Evolutionary conservation across 805 yeast genomes (phyloP).

Genomic region (Hanseniaspora lachancei): DNA sequence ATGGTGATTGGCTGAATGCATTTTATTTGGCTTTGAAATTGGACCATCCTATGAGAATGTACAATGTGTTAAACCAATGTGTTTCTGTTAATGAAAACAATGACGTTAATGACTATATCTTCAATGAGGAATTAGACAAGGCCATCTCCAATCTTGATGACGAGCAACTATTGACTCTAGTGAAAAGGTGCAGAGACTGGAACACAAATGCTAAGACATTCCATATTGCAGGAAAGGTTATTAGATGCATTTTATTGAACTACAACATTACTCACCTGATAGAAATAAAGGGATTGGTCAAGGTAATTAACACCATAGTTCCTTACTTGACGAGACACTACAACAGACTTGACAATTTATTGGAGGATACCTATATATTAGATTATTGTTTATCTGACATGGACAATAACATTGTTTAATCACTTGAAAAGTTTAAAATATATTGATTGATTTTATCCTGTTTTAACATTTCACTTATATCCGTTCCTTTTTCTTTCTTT

Average conservation of each 20-base stretch:
- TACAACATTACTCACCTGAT: slow-evolving; percentile 44
- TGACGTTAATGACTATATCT: slow-evolving; percentile 32
- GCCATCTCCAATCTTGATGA: slow-evolving; percentile 45
- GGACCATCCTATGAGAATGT: slow-evolving; percentile 81
- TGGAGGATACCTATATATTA: slow-evolving; percentile 73
- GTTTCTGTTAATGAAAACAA: slow-evolving; percentile 27
- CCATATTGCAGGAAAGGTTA: slow-evolving; percentile 63
- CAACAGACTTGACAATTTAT: slow-evolving; percentile 56
- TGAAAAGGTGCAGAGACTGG: slow-evolving; percentile 85
- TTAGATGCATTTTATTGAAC: slow-evolving; percentile 48
- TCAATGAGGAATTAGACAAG: slow-evolving; percentile 44
- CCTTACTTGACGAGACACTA: slow-evolving; percentile 87
- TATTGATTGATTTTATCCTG: not conserved
- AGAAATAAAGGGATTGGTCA: slow-evolving; percentile 55
- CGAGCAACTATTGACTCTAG: slow-evolving; percentile 46
- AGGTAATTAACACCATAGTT: slow-evolving; percentile 56
- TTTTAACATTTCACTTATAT: not conserved
- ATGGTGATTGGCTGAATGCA: slow-evolving; percentile 78
- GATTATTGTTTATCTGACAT: slow-evolving; percentile 76
- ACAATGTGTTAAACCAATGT: slow-evolving; percentile 57
- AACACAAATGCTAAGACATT: slow-evolving; percentile 76
- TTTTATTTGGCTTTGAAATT: slow-evolving; percentile 71
- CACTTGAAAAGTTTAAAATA: not conserved
- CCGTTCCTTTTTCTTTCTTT: too few relatives aligned
- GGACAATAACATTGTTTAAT: slow-evolving; percentile 32